Evolutionary conservation across 2,329 filamentous ascomycete species (phyloP).

Genomic region (Paramyrothecium roridum): DNA sequence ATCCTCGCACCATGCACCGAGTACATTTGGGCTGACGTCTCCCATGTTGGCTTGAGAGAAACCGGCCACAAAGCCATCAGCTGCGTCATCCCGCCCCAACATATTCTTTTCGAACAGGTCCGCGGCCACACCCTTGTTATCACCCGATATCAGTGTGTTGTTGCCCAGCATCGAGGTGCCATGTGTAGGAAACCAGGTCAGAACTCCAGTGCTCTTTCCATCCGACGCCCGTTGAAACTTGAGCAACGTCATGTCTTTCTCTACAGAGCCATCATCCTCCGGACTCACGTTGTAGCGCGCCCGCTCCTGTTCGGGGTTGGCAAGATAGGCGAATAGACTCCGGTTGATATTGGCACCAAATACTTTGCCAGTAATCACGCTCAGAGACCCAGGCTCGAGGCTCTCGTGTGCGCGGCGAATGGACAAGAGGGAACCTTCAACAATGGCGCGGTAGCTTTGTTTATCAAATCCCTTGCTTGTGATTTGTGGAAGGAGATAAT

Average conservation of each 20-base stretch:
- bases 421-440: constrained; percentile 77
- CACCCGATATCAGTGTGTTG: constrained; percentile 82
- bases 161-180: constrained; percentile 88
- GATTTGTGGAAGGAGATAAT: constrained; percentile 86
- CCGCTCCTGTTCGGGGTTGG: constrained; percentile 74
- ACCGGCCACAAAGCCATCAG: constrained; percentile 74
- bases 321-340: constrained; percentile 79
- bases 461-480: constrained; percentile 82
- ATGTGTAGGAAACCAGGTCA: constrained; percentile 90
- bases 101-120: constrained; percentile 76
- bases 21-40: constrained; percentile 80
- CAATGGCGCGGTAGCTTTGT: constrained; percentile 82
- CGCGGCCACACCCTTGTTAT: constrained; percentile 91
- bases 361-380: constrained; percentile 59
- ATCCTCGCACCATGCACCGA: constrained; percentile 85
- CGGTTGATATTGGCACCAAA: constrained; percentile 76
- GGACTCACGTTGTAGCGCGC: constrained; percentile 52
- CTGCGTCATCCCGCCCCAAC: constrained; percentile 49
- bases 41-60: constrained; percentile 92
- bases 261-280: constrained; percentile 44
- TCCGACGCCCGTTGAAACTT: constrained; percentile 70
- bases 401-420: constrained; percentile 73
- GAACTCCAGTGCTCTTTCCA: constrained; percentile 69
- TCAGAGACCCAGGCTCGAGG: constrained; percentile 57
- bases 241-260: constrained; percentile 77